Conservation (phyloP, 2,329 filamentous ascomycete genomes). For the Nannizziopsis arthrosporioides region DNA sequence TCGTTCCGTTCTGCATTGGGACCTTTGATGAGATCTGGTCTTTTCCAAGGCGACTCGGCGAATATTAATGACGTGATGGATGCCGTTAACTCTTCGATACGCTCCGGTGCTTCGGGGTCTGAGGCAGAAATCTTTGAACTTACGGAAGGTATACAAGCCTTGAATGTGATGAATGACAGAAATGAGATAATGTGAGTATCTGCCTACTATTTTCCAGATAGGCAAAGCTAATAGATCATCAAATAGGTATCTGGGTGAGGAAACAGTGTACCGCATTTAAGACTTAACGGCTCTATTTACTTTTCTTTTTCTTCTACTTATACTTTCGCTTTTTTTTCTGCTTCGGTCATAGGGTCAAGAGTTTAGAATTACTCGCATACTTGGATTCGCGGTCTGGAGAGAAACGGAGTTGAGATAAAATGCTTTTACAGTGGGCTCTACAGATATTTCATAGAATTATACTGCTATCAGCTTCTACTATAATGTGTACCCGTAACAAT, state of each 20-base stretch:
- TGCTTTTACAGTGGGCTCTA: too few species aligned
- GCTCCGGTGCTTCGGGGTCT: constrained; percentile 32
- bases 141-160: constrained; percentile 62
- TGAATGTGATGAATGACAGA: constrained; percentile 65
- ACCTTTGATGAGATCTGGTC: constrained; percentile 62
- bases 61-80: constrained; percentile 61
- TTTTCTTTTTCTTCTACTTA: background rate
- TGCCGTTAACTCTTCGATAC: constrained; percentile 65
- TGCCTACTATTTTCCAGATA: constrained; percentile 3
- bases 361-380: too few species aligned
- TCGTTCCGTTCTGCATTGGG: constrained; percentile 73
- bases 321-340: too few species aligned
- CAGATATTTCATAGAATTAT: too few species aligned
- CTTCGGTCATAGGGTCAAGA: too few species aligned
- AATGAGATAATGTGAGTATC: constrained; percentile 87
- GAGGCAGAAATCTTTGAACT: constrained; percentile 50
- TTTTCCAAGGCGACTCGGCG: constrained; percentile 76
- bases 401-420: too few species aligned
- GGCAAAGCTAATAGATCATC: constrained; percentile 10
- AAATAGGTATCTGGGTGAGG: constrained; percentile 40
- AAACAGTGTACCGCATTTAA: constrained; percentile 60
- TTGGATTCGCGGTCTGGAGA: too few species aligned
- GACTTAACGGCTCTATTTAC: constrained; percentile 11
- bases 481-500: background rate
- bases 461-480: too few species aligned